Evolutionary conservation across 768 basidiomycete genomes (phyloP), one percentile per base, ranked within the genome.

Genomic region (Phlebiopsis flavidoalba): DNA sequence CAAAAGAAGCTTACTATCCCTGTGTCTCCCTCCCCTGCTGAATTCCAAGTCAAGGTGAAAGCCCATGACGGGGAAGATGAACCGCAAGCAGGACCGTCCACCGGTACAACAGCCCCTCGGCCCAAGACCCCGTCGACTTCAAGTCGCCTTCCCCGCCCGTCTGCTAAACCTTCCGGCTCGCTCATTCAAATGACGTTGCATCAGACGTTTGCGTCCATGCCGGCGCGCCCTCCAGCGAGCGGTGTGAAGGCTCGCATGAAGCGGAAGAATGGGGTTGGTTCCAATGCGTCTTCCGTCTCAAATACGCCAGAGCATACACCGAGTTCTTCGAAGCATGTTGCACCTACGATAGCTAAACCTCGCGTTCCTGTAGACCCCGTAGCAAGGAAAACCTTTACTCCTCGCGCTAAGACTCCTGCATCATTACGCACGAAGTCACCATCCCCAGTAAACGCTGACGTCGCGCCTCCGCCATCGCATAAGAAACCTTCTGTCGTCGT

Each of bases 191-290:
- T 45, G 5, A 55, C 54, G 19, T 37, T 55, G 2, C 8, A 19
- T 22, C 54, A 55, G 26, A 24, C 43, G 21, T 40, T 55, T 19
- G 8, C 53, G 14, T 33, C 14, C 22, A 49, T 22, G 19, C 50
- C 55, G 21, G 8, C n/a, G 11, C 24, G 15, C 26, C 19, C 58
- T 21, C 59, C 58, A 5, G 17, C 43, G 19, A 49, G 37, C 35
- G 47, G 53, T 17, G 35, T 50, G 40, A 46, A 37, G 22, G 57
- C 50, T 19, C 56, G 57, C 21, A 60, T 60, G 60, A 60, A 60
- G 36, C 60, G 53, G 1, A 60, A 43, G 47, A 53, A 53, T 14
- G n/a, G 43, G 11, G 5, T 8, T 10, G 31, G 26, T 21, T 35
- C 57, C 5, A 58, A 45, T 55, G 14, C 57, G 3, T 26, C 57